Base-by-base conservation (phyloP, 768 basidiomycete genomes). In the Dendrothele bispora region DNA sequence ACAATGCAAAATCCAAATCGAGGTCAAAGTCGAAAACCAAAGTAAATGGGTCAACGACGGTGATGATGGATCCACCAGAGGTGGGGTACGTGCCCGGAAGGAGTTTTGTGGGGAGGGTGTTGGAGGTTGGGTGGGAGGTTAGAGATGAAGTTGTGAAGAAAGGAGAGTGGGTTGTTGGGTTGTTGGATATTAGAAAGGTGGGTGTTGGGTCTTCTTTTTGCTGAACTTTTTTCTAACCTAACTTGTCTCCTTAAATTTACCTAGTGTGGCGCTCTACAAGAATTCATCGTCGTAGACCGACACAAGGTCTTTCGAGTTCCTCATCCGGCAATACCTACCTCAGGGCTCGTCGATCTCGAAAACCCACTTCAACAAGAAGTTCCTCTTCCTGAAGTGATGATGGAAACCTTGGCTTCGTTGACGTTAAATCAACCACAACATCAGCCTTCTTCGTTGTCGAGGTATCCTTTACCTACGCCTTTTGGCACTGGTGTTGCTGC, bases 131-230 rank as follows among this genome's bases (percentile, higher is more conserved):
- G 3, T 88, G 84, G 77, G 88, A 88, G 30, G 86, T 91, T 12
- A 73, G 72, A 39, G 84, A 82, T 42, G 79, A 83, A n/a, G 68
- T 75, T 18, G 69, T 82, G 21, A 77, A 75, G 60, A 82, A 82
- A 55, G 90, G 91, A 4, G 94, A 97, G 56, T 91, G 93, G 86
- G 88, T 95, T 5, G 70, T 90, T 49, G 94, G 92, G 10, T 57
- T 94, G 52, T 61, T 88, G 61, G 88, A 93, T 58, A 73, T 88
- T 10, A 74, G 77, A 53, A 94, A 91, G 84, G 93, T 92, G 53
- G 55, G 80, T 59, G 30, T 38, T 44, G 44, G 39, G 43, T 50
- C 6, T 49, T 47, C n/a, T n/a, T 50, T 32, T 55, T 51, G 26
- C 51, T 46, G 24, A 11, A 45, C 39, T 10, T 44, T 34, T 38